These are phyloP conservation scores for Alliaria petiolata DNA, from an alignment of 345 rosid genomes.

Conservation along the genomic window DNA sequence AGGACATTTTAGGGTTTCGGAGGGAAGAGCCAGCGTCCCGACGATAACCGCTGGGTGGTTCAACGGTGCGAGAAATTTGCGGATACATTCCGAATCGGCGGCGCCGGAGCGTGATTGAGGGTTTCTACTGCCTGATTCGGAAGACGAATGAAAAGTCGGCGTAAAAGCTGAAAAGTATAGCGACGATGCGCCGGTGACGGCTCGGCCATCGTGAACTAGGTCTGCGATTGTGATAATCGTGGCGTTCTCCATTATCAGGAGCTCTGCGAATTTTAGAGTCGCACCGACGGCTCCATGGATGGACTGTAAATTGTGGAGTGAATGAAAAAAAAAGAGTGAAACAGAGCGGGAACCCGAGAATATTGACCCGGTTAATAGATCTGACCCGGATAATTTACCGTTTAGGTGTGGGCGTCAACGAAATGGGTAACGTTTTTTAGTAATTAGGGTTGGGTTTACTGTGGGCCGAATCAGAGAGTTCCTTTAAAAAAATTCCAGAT, in stretches of 20 bases:
- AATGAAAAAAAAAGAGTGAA: not conserved
- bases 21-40: conserved; percentile 62
- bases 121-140: not conserved
- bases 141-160: conserved; percentile 13
- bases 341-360: conserved; percentile 30
- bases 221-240: conserved; percentile 44
- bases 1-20: conserved; percentile 48
- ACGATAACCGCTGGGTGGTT: conserved; percentile 42
- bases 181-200: conserved; percentile 56
- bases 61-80: conserved; percentile 43
- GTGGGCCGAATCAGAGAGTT: no score
- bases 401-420: no score
- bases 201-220: conserved; percentile 38
- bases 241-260: conserved; percentile 33
- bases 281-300: not conserved
- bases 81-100: conserved; percentile 15
- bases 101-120: conserved; percentile 3
- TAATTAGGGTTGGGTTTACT: no score
- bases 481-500: no score
- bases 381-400: not conserved
- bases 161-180: conserved; percentile 26
- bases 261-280: not conserved
- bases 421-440: no score
- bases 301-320: not conserved
- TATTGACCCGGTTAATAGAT: not conserved